A percentile compares a stretch with the other conserved stretches of the same genome.
phyloP scores from a whole-genome alignment of 2,329 filamentous ascomycete species.

The Ophiosphaerella herpotricha region DNA sequence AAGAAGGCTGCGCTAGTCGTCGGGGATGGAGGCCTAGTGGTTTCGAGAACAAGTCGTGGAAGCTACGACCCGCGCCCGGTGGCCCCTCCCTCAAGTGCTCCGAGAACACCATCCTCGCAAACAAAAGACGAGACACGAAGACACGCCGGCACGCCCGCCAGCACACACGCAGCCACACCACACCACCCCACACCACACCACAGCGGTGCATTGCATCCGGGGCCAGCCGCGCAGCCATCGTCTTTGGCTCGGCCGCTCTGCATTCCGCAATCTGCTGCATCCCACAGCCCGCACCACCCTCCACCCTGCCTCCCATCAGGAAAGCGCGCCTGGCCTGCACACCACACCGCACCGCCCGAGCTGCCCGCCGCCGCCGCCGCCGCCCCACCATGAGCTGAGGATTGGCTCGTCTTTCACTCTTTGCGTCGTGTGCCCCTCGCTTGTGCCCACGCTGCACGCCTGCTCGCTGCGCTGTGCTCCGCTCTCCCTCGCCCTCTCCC shows the following conservation, averaged over 20 bases:
- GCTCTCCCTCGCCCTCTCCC: conserved; percentile 10
- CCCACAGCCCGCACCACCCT: no score
- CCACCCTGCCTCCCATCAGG: background rate
- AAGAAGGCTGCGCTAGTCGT: conserved; percentile 1
- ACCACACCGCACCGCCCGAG: background rate
- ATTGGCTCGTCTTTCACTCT: no score
- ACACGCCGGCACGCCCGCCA: no score
- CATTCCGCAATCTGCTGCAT: no score
- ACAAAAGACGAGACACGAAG: no score
- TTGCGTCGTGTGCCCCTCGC: no score
- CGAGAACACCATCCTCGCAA: background rate
- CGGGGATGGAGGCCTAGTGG: background rate
- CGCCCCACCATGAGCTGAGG: conserved; percentile 30
- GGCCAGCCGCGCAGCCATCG: no score
- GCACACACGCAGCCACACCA: no score
- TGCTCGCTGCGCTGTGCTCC: conserved; percentile 2
- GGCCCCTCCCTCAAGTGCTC: no score
- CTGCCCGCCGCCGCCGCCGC: background rate
- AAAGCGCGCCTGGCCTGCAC: background rate
- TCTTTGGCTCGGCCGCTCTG: no score
- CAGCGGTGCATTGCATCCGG: no score
- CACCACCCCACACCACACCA: no score
- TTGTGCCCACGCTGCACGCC: background rate
- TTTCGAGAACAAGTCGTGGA: background rate
- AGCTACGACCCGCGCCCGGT: background rate